Evolutionary conservation across 352 stramenopile genomes (phyloP), one percentile per base, ranked within the genome.

Genomic region (Pythium angustatum): DNA sequence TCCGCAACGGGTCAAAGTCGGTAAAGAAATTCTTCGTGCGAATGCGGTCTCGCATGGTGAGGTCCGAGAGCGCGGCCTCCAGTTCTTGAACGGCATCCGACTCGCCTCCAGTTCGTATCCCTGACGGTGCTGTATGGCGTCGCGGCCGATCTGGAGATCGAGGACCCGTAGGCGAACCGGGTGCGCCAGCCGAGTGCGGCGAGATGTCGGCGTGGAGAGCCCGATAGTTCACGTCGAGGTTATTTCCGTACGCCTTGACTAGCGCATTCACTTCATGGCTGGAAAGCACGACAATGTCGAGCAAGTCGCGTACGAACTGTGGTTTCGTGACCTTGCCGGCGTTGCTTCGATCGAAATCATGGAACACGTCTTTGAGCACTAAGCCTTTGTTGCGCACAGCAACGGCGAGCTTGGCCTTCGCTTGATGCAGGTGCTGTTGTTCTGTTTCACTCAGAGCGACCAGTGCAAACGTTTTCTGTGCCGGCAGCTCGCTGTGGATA

Each of bases 291-390:
- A 92, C 69, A 22, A 93, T 80, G 58, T 90, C 79, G 1, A 84
- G 71, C 27, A 94, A 62, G 56, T 91, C 81, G 14, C 86, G 73
- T 2, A 90, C 70, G 50, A 95, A 95, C 69, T 93, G 84, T 10
- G 85, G 41, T 47, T 87, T 88, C 7, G 85, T 93, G 30, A 95
- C 86, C 57, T 91, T 91, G 27, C 86, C 86, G 12, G 83, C 83
- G 51, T 95, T 93, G 69, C 77, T 93, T 45, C 81, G 76, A 53
- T 95, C 85, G 24, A 95, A 95, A 60, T 95, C 86, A 44, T 85
- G 86, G 56, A 95, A 95, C 0, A 95, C 85, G 48, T 94, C 85
- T 58, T 95, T 95, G 9, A 95, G 64, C n/a, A 95, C 82, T 44
- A 95, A 79, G 10, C 86, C 86, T 55, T 91, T 92, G 67, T 76